phyloP scores from a whole-genome alignment of 306 rosid species.

The Prunus mongolica region DNA sequence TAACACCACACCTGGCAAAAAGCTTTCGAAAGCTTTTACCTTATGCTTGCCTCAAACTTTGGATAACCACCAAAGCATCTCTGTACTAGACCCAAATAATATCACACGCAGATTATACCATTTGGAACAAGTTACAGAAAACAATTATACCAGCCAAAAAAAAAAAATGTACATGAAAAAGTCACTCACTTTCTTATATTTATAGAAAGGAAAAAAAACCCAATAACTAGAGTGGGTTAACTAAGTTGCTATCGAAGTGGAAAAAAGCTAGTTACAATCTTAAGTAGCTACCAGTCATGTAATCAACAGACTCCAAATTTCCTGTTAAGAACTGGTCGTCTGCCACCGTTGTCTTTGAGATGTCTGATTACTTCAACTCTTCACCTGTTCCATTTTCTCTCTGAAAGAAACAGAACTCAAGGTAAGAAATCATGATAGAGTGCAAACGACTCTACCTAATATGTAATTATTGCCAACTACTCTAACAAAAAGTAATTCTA shows the following conservation, averaged over 20 bases:
- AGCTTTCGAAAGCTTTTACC: constrained; percentile 17
- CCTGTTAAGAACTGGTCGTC: constrained; percentile 28
- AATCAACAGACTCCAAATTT: constrained; percentile 28
- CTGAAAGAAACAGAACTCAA: constrained; percentile 50
- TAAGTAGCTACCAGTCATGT: constrained; percentile 34
- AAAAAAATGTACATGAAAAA: constrained; percentile 47
- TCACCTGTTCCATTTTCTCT: constrained; percentile 88
- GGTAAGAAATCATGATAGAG: constrained; percentile 19
- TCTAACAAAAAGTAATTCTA: neutral
- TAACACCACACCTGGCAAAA: constrained; percentile 8
- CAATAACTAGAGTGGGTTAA: constrained; percentile 12
- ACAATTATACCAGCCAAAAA: neutral
- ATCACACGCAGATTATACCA: constrained; percentile 33
- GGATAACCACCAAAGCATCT: constrained; percentile 30
- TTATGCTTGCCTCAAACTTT: constrained; percentile 32
- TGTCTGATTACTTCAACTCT: constrained; percentile 21
- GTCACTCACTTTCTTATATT: constrained; percentile 37
- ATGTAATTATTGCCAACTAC: neutral
- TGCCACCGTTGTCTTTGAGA: constrained; percentile 16
- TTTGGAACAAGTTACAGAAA: constrained; percentile 17
- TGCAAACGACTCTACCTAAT: neutral
- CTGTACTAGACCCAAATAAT: constrained; percentile 37
- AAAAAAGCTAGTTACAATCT: constrained; percentile 23
- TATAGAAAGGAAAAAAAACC: neutral
- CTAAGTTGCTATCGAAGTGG: constrained; percentile 12